These are phyloP conservation scores for Taphrina wiesneri DNA, from an alignment of 1,139 yeast species.

Conservation along the genomic window DNA sequence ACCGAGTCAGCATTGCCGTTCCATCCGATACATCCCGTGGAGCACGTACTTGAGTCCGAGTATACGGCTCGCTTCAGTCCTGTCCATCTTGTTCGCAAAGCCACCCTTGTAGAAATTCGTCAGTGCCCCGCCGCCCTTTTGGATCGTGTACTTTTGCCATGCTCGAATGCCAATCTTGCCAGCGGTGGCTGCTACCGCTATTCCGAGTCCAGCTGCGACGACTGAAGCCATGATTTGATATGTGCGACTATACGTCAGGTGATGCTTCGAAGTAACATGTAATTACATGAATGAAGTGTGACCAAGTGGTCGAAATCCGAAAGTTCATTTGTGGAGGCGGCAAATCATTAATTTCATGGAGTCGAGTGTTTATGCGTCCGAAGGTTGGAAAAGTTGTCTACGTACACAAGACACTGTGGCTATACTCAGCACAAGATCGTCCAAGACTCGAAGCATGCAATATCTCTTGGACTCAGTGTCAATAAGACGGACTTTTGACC, in stretches of 20 bases:
- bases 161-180: conserved; percentile 33
- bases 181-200: conserved; percentile 34
- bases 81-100: conserved; percentile 84
- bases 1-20: neutral
- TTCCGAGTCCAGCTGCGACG: conserved; percentile 32
- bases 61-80: conserved; percentile 87
- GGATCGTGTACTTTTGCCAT: conserved; percentile 34
- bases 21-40: neutral
- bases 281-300: neutral
- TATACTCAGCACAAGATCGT: too few relatives aligned
- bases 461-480: too few relatives aligned
- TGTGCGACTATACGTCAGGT: too few relatives aligned
- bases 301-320: neutral
- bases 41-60: conserved; percentile 60
- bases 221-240: conserved; percentile 14
- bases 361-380: too few relatives aligned
- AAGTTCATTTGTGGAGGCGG: conserved; percentile 3
- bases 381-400: too few relatives aligned
- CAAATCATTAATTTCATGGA: neutral
- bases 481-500: too few relatives aligned
- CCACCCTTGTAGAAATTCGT: conserved; percentile 80
- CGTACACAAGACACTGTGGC: too few relatives aligned
- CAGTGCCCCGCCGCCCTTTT: conserved; percentile 35
- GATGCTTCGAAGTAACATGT: neutral
- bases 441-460: too few relatives aligned